Evolutionary conservation across 2,329 filamentous ascomycete species (phyloP).

Genomic region (Ophiostoma angusticollis): DNA sequence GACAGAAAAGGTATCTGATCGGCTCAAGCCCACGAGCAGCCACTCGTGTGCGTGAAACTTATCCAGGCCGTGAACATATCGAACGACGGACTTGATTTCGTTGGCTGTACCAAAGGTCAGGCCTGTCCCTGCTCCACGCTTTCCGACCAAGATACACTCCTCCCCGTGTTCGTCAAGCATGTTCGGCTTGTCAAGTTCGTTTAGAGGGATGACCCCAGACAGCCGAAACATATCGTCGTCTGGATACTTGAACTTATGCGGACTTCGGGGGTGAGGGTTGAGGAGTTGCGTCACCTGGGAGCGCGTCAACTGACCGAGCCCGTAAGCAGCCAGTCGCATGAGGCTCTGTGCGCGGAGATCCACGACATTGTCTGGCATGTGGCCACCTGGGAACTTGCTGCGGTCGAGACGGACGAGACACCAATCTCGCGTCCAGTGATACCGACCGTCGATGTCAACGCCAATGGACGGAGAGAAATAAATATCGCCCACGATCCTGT

Average conservation of each 20-base stretch:
- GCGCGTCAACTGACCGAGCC: no score
- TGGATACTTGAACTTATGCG: no score
- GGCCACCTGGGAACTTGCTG: neutral
- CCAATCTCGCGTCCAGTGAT: constrained; percentile 1
- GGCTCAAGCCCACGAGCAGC: neutral
- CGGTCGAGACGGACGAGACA: constrained; percentile 1
- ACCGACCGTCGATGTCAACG: no score
- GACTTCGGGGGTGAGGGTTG: no score
- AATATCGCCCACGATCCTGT: constrained; percentile 1
- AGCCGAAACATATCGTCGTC: no score
- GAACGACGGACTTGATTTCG: no score
- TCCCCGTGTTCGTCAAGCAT: constrained; percentile 2
- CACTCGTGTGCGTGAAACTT: no score
- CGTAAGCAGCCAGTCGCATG: no score
- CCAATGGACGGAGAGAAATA: constrained; percentile 2
- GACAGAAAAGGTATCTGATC: neutral
- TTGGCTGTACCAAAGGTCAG: constrained; percentile 3
- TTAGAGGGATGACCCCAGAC: neutral
- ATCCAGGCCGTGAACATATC: no score
- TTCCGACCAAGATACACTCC: neutral
- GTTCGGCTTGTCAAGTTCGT: neutral
- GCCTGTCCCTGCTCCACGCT: neutral
- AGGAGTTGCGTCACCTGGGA: no score
- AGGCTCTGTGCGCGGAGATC: no score
- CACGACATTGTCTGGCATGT: no score